phyloP scores from a whole-genome alignment of 2,329 filamentous ascomycete genomes.

The Pseudogymnoascus sp. region DNA sequence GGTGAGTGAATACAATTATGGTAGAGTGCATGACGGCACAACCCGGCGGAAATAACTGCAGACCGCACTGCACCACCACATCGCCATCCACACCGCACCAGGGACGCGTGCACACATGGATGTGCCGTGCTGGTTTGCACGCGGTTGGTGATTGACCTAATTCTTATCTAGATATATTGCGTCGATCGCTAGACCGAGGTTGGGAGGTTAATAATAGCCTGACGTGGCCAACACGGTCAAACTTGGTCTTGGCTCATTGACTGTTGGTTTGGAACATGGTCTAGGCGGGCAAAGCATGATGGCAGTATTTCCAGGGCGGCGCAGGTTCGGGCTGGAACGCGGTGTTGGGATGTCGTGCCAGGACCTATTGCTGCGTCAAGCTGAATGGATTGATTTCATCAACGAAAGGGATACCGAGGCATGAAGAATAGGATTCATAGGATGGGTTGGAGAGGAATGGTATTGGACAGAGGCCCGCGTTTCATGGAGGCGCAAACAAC shows the following conservation, averaged over 20 bases:
- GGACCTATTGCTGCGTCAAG: neutral
- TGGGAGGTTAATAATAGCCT: neutral
- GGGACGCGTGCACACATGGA: neutral
- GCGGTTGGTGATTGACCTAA: neutral
- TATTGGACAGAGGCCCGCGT: neutral
- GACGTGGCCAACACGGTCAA: neutral
- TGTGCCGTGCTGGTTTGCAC: neutral
- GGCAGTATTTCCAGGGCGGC: neutral
- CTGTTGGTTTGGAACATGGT: neutral
- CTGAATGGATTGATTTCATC: neutral
- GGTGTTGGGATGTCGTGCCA: neutral
- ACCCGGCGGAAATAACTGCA: neutral
- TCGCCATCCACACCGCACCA: neutral
- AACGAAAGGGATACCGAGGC: neutral
- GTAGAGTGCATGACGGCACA: neutral
- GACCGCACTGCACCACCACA: neutral
- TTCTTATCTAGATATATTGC: neutral
- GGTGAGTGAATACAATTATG: neutral
- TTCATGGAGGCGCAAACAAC: neutral
- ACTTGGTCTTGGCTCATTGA: neutral
- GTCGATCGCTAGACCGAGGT: constrained; percentile 5
- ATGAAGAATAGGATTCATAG: neutral
- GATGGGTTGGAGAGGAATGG: neutral
- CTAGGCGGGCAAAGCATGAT: neutral
- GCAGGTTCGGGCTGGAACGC: neutral